These are phyloP conservation scores for Madurella fahalii DNA, from an alignment of 2,329 filamentous ascomycete species.

Conservation along the genomic window DNA sequence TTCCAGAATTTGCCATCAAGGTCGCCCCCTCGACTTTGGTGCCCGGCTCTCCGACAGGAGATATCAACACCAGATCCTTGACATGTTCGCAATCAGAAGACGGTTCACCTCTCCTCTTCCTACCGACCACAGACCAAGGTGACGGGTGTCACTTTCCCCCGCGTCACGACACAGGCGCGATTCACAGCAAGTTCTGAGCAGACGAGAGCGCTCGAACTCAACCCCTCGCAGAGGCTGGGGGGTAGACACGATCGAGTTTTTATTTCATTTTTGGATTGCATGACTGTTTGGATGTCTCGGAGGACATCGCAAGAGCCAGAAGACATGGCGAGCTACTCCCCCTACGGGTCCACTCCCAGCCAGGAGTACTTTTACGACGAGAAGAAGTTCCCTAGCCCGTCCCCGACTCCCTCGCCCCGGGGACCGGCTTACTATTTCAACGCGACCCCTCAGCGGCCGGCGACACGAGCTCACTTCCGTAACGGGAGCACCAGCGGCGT, in stretches of 20 bases:
- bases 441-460: conserved; percentile 49
- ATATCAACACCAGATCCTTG: conserved; percentile 40
- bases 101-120: conserved; percentile 51
- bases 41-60: conserved; percentile 35
- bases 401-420: conserved; percentile 54
- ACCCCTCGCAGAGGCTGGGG: conserved; percentile 20
- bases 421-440: conserved; percentile 46
- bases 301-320: conserved; percentile 34
- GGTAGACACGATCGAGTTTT: conserved; percentile 11
- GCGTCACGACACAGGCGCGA: conserved; percentile 47
- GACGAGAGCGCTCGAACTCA: conserved; percentile 16
- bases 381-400: conserved; percentile 49
- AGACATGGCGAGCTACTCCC: conserved; percentile 42
- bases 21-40: conserved; percentile 38
- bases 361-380: conserved; percentile 49
- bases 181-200: conserved; percentile 15
- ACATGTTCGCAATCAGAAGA: conserved; percentile 57
- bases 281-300: conserved; percentile 28
- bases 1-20: conserved; percentile 36
- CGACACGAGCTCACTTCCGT: conserved; percentile 50
- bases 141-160: conserved; percentile 47
- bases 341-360: conserved; percentile 44
- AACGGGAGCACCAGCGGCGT: conserved; percentile 40
- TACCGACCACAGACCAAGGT: conserved; percentile 60
- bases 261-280: conserved; percentile 4